A percentile compares a stretch with the other conserved stretches of the same genome.
Conservation (phyloP, 495 filamentous ascomycete genomes). For the Trichocladium uniseriatum region DNA sequence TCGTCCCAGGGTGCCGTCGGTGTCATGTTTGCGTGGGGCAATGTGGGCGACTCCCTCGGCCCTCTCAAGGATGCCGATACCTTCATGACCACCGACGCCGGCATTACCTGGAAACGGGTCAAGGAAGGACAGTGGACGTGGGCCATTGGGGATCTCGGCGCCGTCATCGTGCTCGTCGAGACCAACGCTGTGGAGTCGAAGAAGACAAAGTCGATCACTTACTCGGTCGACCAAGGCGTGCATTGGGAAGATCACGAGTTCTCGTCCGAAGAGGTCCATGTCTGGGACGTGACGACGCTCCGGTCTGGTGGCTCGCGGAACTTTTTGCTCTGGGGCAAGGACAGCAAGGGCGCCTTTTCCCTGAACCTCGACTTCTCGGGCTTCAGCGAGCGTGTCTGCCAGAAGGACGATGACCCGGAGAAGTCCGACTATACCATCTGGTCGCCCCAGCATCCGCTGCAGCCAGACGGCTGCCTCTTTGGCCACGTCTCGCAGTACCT, state of each 20-base stretch:
- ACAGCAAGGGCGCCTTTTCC: slow-evolving; percentile 47
- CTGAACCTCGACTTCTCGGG: slow-evolving; percentile 83
- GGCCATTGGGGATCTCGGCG: slow-evolving; percentile 91
- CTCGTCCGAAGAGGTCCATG: slow-evolving; percentile 52
- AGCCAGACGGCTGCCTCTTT: slow-evolving; percentile 75
- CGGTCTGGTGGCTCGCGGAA: slow-evolving; percentile 81
- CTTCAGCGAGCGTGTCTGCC: slow-evolving; percentile 59
- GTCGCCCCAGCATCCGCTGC: slow-evolving; percentile 68
- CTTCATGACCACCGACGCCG: slow-evolving; percentile 80
- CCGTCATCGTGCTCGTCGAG: slow-evolving; percentile 74
- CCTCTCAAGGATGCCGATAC: slow-evolving; percentile 61
- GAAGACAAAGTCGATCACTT: slow-evolving; percentile 61
- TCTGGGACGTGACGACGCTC: slow-evolving; percentile 74
- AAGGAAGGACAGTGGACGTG: slow-evolving; percentile 82
- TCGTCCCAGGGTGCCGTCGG: slow-evolving; percentile 84
- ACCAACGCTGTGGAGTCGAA: slow-evolving; percentile 19
- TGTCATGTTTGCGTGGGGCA: slow-evolving; percentile 83
- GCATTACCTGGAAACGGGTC: slow-evolving; percentile 74
- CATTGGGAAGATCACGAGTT: slow-evolving; percentile 71
- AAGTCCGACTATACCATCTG: slow-evolving; percentile 73
- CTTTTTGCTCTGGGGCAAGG: slow-evolving; percentile 79
- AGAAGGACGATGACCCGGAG: slow-evolving; percentile 47
- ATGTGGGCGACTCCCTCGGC: slow-evolving; percentile 66
- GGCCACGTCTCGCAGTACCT: slow-evolving; percentile 85
- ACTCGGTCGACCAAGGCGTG: slow-evolving; percentile 68